Conservation (phyloP, 345 rosid species). For the Ailanthus altissimus region DNA sequence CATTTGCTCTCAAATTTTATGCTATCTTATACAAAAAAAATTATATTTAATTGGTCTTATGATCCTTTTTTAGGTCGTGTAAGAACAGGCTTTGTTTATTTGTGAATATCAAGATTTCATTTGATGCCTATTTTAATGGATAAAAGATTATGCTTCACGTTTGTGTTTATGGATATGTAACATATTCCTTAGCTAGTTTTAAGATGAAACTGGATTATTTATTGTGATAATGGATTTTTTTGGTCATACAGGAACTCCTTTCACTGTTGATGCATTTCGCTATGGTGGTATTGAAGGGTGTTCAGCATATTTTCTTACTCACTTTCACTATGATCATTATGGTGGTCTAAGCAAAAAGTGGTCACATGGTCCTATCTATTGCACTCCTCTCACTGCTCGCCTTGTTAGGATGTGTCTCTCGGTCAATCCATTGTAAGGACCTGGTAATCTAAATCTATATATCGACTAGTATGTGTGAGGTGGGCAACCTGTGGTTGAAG, state of each 20-base stretch:
- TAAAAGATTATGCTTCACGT: background rate
- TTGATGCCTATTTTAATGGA: background rate
- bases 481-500: background rate
- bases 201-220: background rate
- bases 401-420: conserved; percentile 63
- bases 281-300: conserved; percentile 62
- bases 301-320: conserved; percentile 78
- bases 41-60: too few relatives aligned
- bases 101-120: too few relatives aligned
- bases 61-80: too few relatives aligned
- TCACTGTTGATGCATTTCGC: conserved; percentile 80
- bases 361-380: conserved; percentile 76
- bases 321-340: conserved; percentile 75
- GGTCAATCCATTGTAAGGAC: conserved; percentile 53
- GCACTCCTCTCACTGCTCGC: conserved; percentile 64
- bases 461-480: background rate
- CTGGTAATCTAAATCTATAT: background rate
- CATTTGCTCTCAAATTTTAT: background rate
- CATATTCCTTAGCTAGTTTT: background rate
- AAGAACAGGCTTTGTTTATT: too few relatives aligned
- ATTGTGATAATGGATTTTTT: background rate
- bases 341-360: conserved; percentile 71
- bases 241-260: conserved; percentile 55
- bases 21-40: too few relatives aligned
- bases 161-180: background rate